Evolutionary conservation across 176 grass and related monocot species (phyloP).

Genomic region (Eleusine indica): DNA sequence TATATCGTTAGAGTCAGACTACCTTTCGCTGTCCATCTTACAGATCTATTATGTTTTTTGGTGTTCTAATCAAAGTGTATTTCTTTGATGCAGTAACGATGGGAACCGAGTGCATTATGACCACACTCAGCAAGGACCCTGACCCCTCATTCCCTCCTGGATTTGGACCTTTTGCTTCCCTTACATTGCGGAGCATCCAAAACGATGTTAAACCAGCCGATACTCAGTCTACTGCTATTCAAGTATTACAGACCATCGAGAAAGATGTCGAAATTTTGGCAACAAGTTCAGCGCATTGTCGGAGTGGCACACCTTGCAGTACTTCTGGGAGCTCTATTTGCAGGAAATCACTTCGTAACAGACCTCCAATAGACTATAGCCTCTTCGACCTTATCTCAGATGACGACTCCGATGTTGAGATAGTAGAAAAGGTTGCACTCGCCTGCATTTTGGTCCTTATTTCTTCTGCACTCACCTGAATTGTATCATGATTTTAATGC

Average conservation of each 20-base stretch:
- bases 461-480: conserved; percentile 30
- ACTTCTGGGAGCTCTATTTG: conserved; percentile 43
- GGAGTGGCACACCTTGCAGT: conserved; percentile 38
- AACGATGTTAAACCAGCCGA: conserved; percentile 28
- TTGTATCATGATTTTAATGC: conserved; percentile 23
- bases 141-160: conserved; percentile 77
- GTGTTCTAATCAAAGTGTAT: conserved; percentile 24
- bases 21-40: not conserved
- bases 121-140: conserved; percentile 48
- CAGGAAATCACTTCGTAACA: conserved; percentile 67
- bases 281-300: conserved; percentile 23
- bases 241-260: conserved; percentile 12
- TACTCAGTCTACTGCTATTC: conserved; percentile 33
- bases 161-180: conserved; percentile 62
- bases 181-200: conserved; percentile 45
- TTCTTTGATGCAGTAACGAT: conserved; percentile 51
- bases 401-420: conserved; percentile 58
- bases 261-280: conserved; percentile 35
- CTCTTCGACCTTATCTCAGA: conserved; percentile 52
- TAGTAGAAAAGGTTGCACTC: conserved; percentile 52
- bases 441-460: conserved; percentile 13
- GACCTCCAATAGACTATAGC: conserved; percentile 72
- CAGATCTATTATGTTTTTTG: not conserved
- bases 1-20: not conserved
- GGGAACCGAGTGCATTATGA: conserved; percentile 62